phyloP scores from a whole-genome alignment of 2,329 filamentous ascomycete species.

The Pseudogymnoascus sp. region DNA sequence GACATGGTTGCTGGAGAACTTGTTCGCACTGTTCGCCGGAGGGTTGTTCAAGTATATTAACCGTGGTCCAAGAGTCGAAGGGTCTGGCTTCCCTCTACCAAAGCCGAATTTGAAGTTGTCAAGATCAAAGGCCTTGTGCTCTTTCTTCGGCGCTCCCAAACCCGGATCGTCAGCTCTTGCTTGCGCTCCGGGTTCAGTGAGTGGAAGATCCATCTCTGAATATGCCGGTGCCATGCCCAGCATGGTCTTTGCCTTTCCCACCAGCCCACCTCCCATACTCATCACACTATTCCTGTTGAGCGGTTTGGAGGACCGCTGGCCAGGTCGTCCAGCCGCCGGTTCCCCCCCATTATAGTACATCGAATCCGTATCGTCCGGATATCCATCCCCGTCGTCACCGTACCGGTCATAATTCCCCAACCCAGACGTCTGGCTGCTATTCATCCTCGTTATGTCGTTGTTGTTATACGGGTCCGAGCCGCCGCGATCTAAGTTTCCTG shows the following conservation, averaged over 20 bases:
- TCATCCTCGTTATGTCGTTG: conserved; percentile 36
- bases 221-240: conserved; percentile 80
- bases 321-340: conserved; percentile 30
- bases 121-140: conserved; percentile 53
- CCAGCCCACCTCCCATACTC: conserved; percentile 73
- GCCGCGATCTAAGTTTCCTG: conserved; percentile 20
- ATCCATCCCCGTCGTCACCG: conserved; percentile 78
- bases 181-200: conserved; percentile 66
- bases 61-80: conserved; percentile 80
- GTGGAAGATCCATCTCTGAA: conserved; percentile 94
- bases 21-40: conserved; percentile 79
- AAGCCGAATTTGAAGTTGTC: conserved; percentile 90
- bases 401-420: conserved; percentile 86
- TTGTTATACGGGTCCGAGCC: conserved; percentile 19
- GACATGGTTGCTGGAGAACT: conserved; percentile 93
- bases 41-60: conserved; percentile 96
- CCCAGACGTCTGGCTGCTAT: conserved; percentile 65
- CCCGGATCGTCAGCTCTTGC: conserved; percentile 32
- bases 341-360: conserved; percentile 53
- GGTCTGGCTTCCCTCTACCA: conserved; percentile 74
- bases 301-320: conserved; percentile 35
- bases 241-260: conserved; percentile 83
- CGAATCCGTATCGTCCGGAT: conserved; percentile 66
- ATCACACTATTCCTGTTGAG: conserved; percentile 83
- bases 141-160: conserved; percentile 33